Percentiles rank a stretch among this genome's conserved stretches.
Conservation (phyloP, 2,329 filamentous ascomycete genomes). For the Penicillium sp. region DNA sequence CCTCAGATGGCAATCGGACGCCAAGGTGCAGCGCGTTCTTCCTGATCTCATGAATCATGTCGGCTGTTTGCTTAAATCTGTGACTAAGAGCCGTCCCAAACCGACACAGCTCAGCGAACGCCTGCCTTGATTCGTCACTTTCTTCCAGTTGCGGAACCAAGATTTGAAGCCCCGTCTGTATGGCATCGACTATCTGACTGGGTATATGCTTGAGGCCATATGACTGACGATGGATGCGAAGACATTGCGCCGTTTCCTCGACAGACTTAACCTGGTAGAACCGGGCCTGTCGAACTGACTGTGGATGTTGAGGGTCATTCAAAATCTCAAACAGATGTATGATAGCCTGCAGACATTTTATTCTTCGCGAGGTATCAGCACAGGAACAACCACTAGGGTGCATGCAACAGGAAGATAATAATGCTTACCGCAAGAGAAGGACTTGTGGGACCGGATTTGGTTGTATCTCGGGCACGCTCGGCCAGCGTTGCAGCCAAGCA, state of each 20-base stretch:
- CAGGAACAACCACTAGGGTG: background rate
- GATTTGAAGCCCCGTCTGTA: conserved; percentile 17
- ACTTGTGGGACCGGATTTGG: conserved; percentile 22
- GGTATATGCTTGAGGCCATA: conserved; percentile 27
- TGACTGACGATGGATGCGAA: conserved; percentile 21
- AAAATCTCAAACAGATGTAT: conserved; percentile 23
- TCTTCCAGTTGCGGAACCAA: conserved; percentile 18
- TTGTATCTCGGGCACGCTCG: conserved; percentile 12
- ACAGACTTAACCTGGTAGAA: conserved; percentile 16
- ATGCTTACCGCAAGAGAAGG: conserved; percentile 25
- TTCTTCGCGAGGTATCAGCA: conserved; percentile 17
- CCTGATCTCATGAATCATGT: conserved; percentile 20
- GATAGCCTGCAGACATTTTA: conserved; percentile 23
- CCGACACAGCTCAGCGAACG: conserved; percentile 24
- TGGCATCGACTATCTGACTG: conserved; percentile 22
- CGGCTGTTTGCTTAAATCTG: conserved; percentile 19
- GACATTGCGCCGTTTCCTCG: conserved; percentile 22
- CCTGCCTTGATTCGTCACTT: conserved; percentile 15
- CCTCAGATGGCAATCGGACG: conserved; percentile 20
- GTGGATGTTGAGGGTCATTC: conserved; percentile 14
- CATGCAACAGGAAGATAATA: background rate
- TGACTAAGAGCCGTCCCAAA: conserved; percentile 21
- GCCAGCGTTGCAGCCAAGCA: conserved; percentile 19
- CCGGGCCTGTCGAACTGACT: conserved; percentile 9
- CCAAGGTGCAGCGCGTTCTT: conserved; percentile 8